Base-by-base conservation (phyloP, 768 basidiomycete species). In the Cyclocybe cylindracea region DNA sequence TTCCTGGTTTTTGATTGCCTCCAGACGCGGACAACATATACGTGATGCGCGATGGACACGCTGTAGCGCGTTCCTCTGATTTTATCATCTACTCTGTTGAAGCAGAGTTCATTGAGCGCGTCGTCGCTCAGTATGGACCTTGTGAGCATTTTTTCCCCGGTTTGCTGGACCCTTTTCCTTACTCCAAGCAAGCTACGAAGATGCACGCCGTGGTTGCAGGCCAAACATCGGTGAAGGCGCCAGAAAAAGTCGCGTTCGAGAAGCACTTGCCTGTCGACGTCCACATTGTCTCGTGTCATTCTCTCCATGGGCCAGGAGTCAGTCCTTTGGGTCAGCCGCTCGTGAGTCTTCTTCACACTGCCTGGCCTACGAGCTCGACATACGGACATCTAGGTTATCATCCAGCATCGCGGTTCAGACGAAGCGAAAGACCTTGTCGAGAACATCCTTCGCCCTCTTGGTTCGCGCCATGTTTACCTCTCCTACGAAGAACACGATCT, bases 401-500 rank as follows among this genome's bases (percentile, higher is more conserved):
- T 98, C 51, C 78, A 86, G 63, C 89, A 98, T 64, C 81, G 96
- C 11, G 93, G 85, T 2, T 74, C 89, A 0, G 79, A 87, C n/a
- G 80, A 80, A 44, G 81, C 88, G 2, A 78, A 96, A 1, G 66
- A 65, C 1, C 66, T 95, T 19, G 94, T 98, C 4, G 94, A 98
- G 66, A 79, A 74, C 58, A 85, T 98, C 35, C 80, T 99, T 45
- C 75, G 77, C 4, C 87, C 87, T 13, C 84, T 98, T 62, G 77
- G 81, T 41, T 92, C 90, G 2, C 84, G 94, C 48, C 92, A 85
- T 60, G 96, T 99, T 36, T 86, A 98, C 66, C 76, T 99, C 37
- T 87, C 86, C n/a, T 98, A 97, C 69, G 91, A 95, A 55, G 94
- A 98, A 48, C 97, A 99, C 63, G 97, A 99, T 62, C 77, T 84